phyloP scores from a whole-genome alignment of 805 yeast genomes.

The Cyberlindnera japonica region DNA sequence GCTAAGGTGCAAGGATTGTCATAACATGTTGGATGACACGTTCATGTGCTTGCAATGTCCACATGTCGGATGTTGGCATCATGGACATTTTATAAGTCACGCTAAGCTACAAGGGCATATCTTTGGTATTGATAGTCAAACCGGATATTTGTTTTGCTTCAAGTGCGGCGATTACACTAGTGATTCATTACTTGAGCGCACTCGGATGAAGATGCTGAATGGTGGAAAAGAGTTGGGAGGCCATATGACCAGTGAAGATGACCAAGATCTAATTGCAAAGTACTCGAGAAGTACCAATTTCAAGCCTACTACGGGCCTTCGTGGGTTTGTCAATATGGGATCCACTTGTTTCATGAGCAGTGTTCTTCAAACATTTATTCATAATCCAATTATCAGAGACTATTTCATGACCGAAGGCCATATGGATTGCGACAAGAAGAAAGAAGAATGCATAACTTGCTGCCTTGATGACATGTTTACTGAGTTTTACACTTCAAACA shows the following conservation, averaged over 20 bases:
- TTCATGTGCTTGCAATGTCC: conserved; percentile 78
- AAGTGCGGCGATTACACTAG: conserved; percentile 71
- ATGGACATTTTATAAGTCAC: conserved; percentile 44
- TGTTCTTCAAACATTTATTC: conserved; percentile 82
- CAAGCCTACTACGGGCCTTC: conserved; percentile 69
- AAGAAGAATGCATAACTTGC: conserved; percentile 68
- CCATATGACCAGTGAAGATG: conserved; percentile 20
- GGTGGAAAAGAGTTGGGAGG: background rate
- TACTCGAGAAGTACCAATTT: conserved; percentile 34
- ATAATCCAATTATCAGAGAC: conserved; percentile 81
- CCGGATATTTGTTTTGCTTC: conserved; percentile 74
- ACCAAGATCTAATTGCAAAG: conserved; percentile 27
- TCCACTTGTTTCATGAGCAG: conserved; percentile 97
- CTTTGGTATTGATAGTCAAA: conserved; percentile 63
- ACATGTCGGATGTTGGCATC: conserved; percentile 63
- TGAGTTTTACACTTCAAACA: conserved; percentile 63
- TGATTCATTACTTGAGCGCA: conserved; percentile 53
- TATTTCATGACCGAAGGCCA: conserved; percentile 76
- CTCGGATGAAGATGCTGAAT: conserved; percentile 30
- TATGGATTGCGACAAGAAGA: conserved; percentile 46
- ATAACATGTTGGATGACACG: conserved; percentile 31
- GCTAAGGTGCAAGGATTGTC: conserved; percentile 50
- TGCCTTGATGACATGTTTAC: conserved; percentile 75
- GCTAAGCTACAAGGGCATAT: conserved; percentile 46
- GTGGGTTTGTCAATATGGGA: conserved; percentile 91